Base-by-base conservation (phyloP, 495 filamentous ascomycete species). In the Evernia prunastri region DNA sequence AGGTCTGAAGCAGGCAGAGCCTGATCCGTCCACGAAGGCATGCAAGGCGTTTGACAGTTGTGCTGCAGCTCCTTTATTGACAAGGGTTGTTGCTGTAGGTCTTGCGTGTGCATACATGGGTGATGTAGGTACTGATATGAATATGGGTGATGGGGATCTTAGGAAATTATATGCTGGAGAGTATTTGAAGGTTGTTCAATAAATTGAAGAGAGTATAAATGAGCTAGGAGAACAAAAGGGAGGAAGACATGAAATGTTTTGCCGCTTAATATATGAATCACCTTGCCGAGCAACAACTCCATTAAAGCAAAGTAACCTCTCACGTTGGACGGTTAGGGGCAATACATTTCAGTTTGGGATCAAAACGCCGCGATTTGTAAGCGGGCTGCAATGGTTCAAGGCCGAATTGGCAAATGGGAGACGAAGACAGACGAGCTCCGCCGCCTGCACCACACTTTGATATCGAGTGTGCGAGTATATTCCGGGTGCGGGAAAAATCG, bases 181-280 rank as follows among this genome's bases (percentile, higher is more conserved):
- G n/a, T 62, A 10, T 15, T 33, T 39, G 15, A 54, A 4, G 20
- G 8, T 33, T 62, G 18, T 42, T 56, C n/a, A 36, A 11, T 53
- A 0, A 49, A n/a, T n/a, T n/a, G n/a, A 23, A 12, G 3, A 37
- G 37, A 25, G 33, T 12, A 62, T 56, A 20, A 43, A 36, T 27
- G 31, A 61, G 42, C 15, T n/a, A 39, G 39, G 15, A 59, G n/a
- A 36, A 36, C 20, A 43, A 35, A 40, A n/a, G n/a, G n/a, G n/a
- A n/a, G n/a, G 27, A 20, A 35, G 18, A 43, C 51, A 6, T 12
- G 12, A 33, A 12, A 33, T 12, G 15, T 0, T 61, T 66, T 49
- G 64, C 64, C 64, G 40, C 59, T 63, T 63, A n/a, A 66, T 57
- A 59, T 66, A 66, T 66, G 64, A 66, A 25, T 58, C 53, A 66